Evolutionary conservation across 176 grass and related monocot genomes (phyloP).

Genomic region (Oryza coarctata): DNA sequence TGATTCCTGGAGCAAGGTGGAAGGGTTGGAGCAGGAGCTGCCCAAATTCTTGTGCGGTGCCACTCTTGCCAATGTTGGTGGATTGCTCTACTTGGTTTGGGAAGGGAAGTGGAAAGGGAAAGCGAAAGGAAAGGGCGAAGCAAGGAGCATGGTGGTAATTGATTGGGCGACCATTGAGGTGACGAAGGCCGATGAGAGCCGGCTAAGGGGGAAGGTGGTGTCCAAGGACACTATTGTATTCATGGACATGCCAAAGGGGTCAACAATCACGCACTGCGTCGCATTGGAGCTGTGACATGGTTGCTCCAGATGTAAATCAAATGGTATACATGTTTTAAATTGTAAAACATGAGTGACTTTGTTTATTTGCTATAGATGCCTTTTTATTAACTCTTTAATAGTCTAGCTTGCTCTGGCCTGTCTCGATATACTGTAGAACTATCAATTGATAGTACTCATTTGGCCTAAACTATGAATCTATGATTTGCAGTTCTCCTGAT

Average conservation of each 20-base stretch:
- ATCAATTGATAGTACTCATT: not conserved
- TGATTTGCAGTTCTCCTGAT: not conserved
- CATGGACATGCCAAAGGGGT: constrained; percentile 41
- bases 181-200: constrained; percentile 24
- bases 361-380: not conserved
- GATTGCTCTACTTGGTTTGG: constrained; percentile 80
- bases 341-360: not conserved
- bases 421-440: not conserved
- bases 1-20: constrained; percentile 66
- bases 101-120: constrained; percentile 59
- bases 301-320: not conserved
- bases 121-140: constrained; percentile 34
- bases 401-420: not conserved
- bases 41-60: constrained; percentile 74
- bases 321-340: not conserved
- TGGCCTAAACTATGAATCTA: not conserved
- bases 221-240: constrained; percentile 63
- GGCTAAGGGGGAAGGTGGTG: constrained; percentile 58
- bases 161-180: constrained; percentile 85
- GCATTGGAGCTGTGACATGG: constrained; percentile 64
- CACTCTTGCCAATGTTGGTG: constrained; percentile 61
- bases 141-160: constrained; percentile 51
- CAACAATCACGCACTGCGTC: constrained; percentile 65
- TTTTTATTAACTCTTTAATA: not conserved
- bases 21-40: constrained; percentile 64